Conservation (phyloP, 1,139 yeast genomes). For the Suzukiozyma palmioleophila region DNA sequence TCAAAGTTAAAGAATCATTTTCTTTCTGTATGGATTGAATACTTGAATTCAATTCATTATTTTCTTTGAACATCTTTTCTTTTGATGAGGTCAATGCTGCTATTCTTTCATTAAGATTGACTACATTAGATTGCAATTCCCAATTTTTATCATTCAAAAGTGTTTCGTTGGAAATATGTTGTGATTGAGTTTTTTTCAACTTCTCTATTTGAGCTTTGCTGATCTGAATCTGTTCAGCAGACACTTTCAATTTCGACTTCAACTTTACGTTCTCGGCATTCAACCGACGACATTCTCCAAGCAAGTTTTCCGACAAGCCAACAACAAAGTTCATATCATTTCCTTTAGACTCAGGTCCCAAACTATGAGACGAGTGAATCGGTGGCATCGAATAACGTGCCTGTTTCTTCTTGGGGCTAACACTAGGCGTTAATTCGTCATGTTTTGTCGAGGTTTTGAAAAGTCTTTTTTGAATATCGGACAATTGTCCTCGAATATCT, state of each 20-base stretch:
- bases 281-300: constrained; percentile 73
- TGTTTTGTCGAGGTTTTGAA: constrained; percentile 29
- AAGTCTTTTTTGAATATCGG: constrained; percentile 55
- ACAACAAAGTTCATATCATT: constrained; percentile 79
- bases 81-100: constrained; percentile 21
- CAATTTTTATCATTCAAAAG: constrained; percentile 67
- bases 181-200: constrained; percentile 28
- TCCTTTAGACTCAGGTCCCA: constrained; percentile 45
- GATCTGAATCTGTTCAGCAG: constrained; percentile 36
- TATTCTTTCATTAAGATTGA: constrained; percentile 46
- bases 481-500: constrained; percentile 56
- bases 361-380: constrained; percentile 25
- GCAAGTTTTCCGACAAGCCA: constrained; percentile 74
- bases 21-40: constrained; percentile 34
- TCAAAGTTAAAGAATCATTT: constrained; percentile 45
- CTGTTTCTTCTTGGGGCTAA: constrained; percentile 1
- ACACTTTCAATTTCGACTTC: constrained; percentile 36
- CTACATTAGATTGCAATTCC: constrained; percentile 65
- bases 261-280: constrained; percentile 64
- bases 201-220: constrained; percentile 34
- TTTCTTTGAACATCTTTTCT: constrained; percentile 26
- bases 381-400: constrained; percentile 1
- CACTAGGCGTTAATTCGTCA: constrained; percentile 12
- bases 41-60: constrained; percentile 30
- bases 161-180: constrained; percentile 36